Conservation (phyloP, 2,329 filamentous ascomycete species). For the Geosmithia putterillii region DNA sequence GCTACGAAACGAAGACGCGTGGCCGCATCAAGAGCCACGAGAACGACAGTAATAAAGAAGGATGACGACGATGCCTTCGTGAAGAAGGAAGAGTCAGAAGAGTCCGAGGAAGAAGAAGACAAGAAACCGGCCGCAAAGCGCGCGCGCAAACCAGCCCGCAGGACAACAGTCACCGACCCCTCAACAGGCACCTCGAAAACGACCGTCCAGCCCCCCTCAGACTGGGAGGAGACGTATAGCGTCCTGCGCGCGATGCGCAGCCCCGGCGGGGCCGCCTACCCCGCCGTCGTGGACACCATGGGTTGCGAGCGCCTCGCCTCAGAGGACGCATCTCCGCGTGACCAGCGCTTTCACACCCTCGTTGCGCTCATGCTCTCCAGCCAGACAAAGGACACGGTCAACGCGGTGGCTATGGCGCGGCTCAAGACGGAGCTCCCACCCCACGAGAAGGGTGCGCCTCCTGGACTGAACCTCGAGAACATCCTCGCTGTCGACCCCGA, state of each 20-base stretch:
- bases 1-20: constrained; percentile 17
- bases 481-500: constrained; percentile 59
- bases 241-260: constrained; percentile 66
- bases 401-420: constrained; percentile 67
- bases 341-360: constrained; percentile 73
- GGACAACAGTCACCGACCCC: constrained; percentile 23
- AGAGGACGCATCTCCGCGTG: constrained; percentile 34
- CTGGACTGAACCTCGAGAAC: constrained; percentile 60
- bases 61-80: no score
- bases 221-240: constrained; percentile 77
- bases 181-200: constrained; percentile 24
- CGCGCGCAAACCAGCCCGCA: constrained; percentile 34
- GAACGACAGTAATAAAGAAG: constrained; percentile 1
- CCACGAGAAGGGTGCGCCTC: constrained; percentile 25
- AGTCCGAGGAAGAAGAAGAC: neutral
- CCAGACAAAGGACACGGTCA: constrained; percentile 90
- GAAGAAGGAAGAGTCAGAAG: constrained; percentile 4
- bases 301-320: constrained; percentile 75
- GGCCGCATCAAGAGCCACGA: constrained; percentile 6
- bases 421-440: constrained; percentile 63
- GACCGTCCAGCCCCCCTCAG: constrained; percentile 47
- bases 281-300: constrained; percentile 95
- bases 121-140: constrained; percentile 8
- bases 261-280: constrained; percentile 38
- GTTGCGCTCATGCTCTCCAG: constrained; percentile 82